Base-by-base conservation (phyloP, 2,329 filamentous ascomycete genomes). In the Westerdykella sp. region DNA sequence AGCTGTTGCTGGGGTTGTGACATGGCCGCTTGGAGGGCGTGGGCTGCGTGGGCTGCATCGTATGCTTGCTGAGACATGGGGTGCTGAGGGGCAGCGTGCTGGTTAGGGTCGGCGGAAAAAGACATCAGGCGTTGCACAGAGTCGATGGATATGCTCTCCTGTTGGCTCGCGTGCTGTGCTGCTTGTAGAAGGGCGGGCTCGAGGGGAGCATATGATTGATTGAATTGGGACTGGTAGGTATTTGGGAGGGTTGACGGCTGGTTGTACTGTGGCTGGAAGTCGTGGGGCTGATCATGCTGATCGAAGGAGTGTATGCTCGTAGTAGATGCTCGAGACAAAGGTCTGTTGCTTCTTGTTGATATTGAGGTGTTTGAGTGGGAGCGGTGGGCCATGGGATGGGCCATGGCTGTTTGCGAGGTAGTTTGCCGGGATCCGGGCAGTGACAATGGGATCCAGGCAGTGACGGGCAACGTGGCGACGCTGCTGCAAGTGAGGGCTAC, bases 301-400 rank as follows among this genome's bases (percentile, higher is more conserved):
- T 63, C 60, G 47, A 65, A 65, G 13, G 63, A 68, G 37, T 73
- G 69, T 32, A 71, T 52, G 51, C 71, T 74, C n/a, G 72, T 69
- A 14, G 72, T 74, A 12, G 72, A 75, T 34, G 70, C 71, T 51
- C 72, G 67, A 22, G 72, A 74, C 14, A 67, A 63, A 37, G 72
- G 71, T 6, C 72, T 64, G 47, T 69, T 70, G 41, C 66, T 66
- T 51, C 66, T 68, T 25, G 57, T 62, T 21, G 70, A 70, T 43
- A 65, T 65, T 39, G 70, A 70, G 11, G 70, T 73, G 50, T 68
- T 72, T 18, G 71, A 73, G 23, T 70, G 65, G 42, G 72, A 73
- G 39, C 71, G 67, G 46, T 57, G 56, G 53, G 32, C 32, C 32
- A 62, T 60, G 62, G 68, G 40, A 53, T 54, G 43, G 54, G 65